These are phyloP conservation scores for Boletus edulis DNA, from an alignment of 768 basidiomycete genomes.

Conservation along the genomic window DNA sequence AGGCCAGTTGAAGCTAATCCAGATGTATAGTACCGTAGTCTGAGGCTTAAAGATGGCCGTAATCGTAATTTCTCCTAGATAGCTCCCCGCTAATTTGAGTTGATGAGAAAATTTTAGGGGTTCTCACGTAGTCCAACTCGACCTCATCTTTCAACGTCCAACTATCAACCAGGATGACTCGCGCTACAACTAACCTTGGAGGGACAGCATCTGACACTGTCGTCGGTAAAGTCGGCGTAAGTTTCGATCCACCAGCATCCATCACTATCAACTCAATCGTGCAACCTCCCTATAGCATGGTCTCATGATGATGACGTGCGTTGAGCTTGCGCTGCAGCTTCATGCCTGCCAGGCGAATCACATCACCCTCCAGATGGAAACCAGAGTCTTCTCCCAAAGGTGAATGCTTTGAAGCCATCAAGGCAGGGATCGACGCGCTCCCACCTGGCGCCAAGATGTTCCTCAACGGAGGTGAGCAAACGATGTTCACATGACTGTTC, in stretches of 20 bases:
- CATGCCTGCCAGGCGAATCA: background rate
- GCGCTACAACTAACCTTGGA: slow-evolving; percentile 34
- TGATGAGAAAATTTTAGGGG: background rate
- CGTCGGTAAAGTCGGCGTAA: slow-evolving; percentile 40
- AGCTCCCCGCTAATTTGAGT: background rate
- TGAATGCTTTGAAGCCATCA: slow-evolving; percentile 44
- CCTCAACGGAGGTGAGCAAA: slow-evolving; percentile 44
- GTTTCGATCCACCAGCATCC: background rate
- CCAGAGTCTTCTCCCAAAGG: slow-evolving; percentile 50
- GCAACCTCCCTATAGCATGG: slow-evolving; percentile 36
- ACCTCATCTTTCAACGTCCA: background rate
- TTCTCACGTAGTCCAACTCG: background rate
- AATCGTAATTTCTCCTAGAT: background rate
- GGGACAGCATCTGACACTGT: slow-evolving; percentile 36
- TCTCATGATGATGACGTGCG: slow-evolving; percentile 56
- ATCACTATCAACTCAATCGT: background rate
- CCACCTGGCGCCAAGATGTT: slow-evolving; percentile 46
- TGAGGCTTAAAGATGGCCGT: too few relatives aligned
- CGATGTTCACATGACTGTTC: background rate
- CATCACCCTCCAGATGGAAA: slow-evolving; percentile 35
- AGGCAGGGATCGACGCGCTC: slow-evolving; percentile 43
- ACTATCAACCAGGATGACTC: slow-evolving; percentile 22
- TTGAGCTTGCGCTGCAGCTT: background rate
- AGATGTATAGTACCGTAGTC: too few relatives aligned
- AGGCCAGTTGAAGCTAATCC: background rate